Conservation (phyloP, 768 basidiomycete genomes). For the Rickenella mellea region DNA sequence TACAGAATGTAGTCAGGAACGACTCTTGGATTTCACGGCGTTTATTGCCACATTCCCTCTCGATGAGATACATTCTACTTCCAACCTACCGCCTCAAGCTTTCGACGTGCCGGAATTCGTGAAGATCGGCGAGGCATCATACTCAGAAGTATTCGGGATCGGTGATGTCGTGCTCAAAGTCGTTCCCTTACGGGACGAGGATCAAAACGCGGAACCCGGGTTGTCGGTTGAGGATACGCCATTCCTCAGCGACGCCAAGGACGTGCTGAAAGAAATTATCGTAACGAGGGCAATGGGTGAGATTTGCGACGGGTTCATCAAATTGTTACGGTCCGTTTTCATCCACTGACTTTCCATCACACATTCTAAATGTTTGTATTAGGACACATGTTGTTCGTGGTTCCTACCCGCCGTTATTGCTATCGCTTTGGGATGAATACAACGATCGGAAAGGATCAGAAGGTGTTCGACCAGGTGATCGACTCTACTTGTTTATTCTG, state of each 20-base stretch:
- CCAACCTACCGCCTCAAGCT: slow-evolving; percentile 15
- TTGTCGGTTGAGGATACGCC: slow-evolving; percentile 30
- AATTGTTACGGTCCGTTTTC: slow-evolving; percentile 40
- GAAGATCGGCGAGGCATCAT: slow-evolving; percentile 95
- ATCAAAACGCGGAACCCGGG: too few relatives aligned
- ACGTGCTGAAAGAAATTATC: slow-evolving; percentile 73
- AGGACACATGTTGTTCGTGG: slow-evolving; percentile 85
- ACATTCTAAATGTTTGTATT: background rate
- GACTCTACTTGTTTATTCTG: background rate
- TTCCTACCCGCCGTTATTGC: slow-evolving; percentile 67
- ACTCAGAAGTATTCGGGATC: slow-evolving; percentile 91
- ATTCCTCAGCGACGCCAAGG: slow-evolving; percentile 60
- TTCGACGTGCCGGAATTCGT: slow-evolving; percentile 33
- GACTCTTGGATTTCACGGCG: slow-evolving; percentile 68
- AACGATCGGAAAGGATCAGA: slow-evolving; percentile 67
- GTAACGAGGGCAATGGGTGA: slow-evolving; percentile 72
- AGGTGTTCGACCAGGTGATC: slow-evolving; percentile 74
- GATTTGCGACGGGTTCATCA: slow-evolving; percentile 69
- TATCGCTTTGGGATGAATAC: slow-evolving; percentile 85
- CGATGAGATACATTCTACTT: slow-evolving; percentile 50
- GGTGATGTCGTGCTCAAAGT: slow-evolving; percentile 87
- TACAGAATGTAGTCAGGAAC: slow-evolving; percentile 58
- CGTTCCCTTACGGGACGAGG: slow-evolving; percentile 62
- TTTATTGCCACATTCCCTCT: slow-evolving; percentile 77
- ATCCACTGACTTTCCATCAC: background rate